Evolutionary conservation across 768 basidiomycete genomes (phyloP), one percentile per base, ranked within the genome.

Genomic region (Phlegmacium glaucopus): DNA sequence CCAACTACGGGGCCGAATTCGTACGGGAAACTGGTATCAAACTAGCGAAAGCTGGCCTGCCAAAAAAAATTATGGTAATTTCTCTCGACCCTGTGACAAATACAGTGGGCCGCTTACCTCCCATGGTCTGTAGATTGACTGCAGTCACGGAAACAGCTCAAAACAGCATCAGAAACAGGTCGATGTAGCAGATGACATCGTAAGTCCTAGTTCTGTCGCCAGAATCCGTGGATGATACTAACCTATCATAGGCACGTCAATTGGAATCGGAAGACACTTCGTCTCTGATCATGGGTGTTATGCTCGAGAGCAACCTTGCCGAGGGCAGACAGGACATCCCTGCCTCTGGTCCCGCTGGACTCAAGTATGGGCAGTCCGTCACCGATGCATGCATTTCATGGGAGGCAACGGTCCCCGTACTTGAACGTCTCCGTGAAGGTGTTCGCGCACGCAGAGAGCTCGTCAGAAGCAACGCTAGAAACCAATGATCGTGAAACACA

Each of bases 121-220:
- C 30, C 16, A 9, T 28, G 18, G 40, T 3, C 47, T 54, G 26
- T 61, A 95, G 94, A 84, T 96, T 53, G 92, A 95, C 67, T 95
- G 95, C 77, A 94, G 92, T 57, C 94, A 97, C 62, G 94, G 95
- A 50, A 97, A 98, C 70, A 91, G 88, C 58, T 81, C 77, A 50
- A 97, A 99, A 69, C 90, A 96, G 61, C 89, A 95, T 66, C 72
- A 79, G 50, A 90, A 84, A 57, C 95, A 99, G 69, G 71, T 84
- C 3, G 83, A 88, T 49, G 95, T 98, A 29, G 91, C 89, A 7
- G 87, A 90, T 27, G 85, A 95, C 61, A 86, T 99, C 53, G 94
- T 92, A 58, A 65, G 83, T 64, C 40, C 47, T 47, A 28, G 53
- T 37, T 32, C 42, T 2, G 15, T 29, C 16, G 41, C 32, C 27